A percentile compares a stretch with the other conserved stretches of the same genome.
Evolutionary conservation across 768 basidiomycete species (phyloP).

Genomic region (Mycena maculata): DNA sequence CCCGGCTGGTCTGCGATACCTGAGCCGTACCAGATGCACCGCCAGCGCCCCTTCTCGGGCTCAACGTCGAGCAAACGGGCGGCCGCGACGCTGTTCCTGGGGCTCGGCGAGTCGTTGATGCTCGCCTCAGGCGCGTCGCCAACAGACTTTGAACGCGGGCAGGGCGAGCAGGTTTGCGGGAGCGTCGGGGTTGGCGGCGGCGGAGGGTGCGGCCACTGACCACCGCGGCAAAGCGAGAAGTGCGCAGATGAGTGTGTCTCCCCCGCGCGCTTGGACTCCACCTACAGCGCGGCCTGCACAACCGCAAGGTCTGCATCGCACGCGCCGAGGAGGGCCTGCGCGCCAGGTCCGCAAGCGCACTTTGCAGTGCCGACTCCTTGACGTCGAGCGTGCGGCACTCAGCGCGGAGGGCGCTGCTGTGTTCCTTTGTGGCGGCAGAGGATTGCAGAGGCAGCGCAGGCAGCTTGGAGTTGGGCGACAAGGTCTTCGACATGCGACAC

Average conservation of each 20-base stretch:
- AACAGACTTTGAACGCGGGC: slow-evolving; percentile 51
- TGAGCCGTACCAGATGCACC: slow-evolving; percentile 90
- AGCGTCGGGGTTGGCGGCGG: slow-evolving; percentile 44
- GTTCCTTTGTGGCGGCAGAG: slow-evolving; percentile 67
- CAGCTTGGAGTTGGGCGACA: slow-evolving; percentile 68
- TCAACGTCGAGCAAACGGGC: slow-evolving; percentile 86
- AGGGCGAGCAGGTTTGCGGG: slow-evolving; percentile 26
- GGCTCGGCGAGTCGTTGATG: slow-evolving; percentile 74
- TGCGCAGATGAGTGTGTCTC: slow-evolving; percentile 86
- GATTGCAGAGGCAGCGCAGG: slow-evolving; percentile 69
- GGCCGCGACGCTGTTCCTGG: slow-evolving; percentile 88
- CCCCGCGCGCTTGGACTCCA: slow-evolving; percentile 82
- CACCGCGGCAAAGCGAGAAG: slow-evolving; percentile 91
- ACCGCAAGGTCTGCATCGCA: slow-evolving; percentile 81
- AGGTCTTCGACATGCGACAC: slow-evolving; percentile 80
- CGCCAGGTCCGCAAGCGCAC: slow-evolving; percentile 70
- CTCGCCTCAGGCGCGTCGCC: slow-evolving; percentile 63
- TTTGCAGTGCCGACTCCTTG: slow-evolving; percentile 76
- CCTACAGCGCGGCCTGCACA: slow-evolving; percentile 81
- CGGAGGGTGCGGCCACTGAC: slow-evolving; percentile 63
- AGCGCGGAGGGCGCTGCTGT: slow-evolving; percentile 68
- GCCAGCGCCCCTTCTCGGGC: slow-evolving; percentile 93
- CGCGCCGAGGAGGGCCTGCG: slow-evolving; percentile 72
- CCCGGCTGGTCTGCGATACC: slow-evolving; percentile 92
- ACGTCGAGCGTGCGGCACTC: slow-evolving; percentile 75